Base-by-base conservation (phyloP, 2,329 filamentous ascomycete species). In the Fonsecaea monophora region DNA sequence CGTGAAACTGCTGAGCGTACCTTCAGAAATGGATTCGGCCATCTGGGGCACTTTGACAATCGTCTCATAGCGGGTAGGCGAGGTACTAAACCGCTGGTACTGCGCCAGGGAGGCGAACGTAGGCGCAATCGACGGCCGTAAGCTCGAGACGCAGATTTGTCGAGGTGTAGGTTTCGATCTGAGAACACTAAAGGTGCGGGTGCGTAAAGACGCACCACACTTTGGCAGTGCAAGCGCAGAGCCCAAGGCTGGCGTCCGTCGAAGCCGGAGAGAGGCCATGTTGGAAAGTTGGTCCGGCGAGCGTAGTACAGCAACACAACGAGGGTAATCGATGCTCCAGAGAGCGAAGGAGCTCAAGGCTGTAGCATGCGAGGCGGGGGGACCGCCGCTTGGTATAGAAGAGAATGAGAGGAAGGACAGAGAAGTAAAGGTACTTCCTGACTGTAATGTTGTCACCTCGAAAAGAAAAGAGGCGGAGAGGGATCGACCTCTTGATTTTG, bases 1-100 rank as follows among this genome's bases (percentile, higher is more conserved):
- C 75, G 88, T 90, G 84, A 94, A 98, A 78, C 97, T 93, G 83
- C 97, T 97, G 76, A 99, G 80, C 25, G 95, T 99, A 68, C 95
- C 95, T 81, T 99, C 95, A 53, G 92, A 96, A 79, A 99, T 98
- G 58, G 95, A 98, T 81, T 99, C 95, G 71, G 95, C 95, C 95
- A 99, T 98, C 78, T 95, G 88, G 38, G 95, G 95, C 73, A 98
- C 95, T 82, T 98, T 94, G 79, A 99, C 89, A 70, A 94, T 82
- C 73, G 87, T 90, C 77, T 96, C 92, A 69, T 72, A 68, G 35
- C 69, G 69, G 18, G 60, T 45, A 9, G 69, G 69, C 15, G 68
- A 71, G 42, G 71, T 73, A 61, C 71, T 71, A 68, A 73, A 72
- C 35, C 62, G 67, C 60, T 72, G 69, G 62, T 66, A 66, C 8